Conservation (phyloP, 1,139 yeast species). For the Geotrichum citri-aurantii region DNA sequence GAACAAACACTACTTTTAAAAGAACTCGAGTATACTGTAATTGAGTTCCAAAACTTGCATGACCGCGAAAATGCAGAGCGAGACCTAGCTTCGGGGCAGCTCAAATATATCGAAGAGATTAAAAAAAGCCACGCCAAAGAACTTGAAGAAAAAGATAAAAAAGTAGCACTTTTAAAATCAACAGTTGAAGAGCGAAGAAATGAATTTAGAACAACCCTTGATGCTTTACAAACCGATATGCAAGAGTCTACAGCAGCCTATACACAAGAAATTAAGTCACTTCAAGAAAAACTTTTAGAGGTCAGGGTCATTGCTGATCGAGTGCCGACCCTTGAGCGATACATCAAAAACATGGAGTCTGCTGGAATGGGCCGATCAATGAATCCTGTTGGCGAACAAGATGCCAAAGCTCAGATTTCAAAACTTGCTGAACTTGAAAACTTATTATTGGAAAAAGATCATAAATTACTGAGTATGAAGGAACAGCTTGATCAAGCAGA, state of each 20-base stretch:
- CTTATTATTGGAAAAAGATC: conserved; percentile 31
- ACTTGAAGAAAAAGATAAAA: conserved; percentile 28
- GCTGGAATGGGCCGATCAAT: not conserved
- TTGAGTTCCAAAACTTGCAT: conserved; percentile 29
- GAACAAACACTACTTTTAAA: conserved; percentile 28
- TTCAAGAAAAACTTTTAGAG: conserved; percentile 26
- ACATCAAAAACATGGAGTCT: conserved; percentile 26
- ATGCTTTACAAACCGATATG: conserved; percentile 31
- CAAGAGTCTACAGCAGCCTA: conserved; percentile 28
- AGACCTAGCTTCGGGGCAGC: conserved; percentile 1
- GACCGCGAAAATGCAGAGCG: conserved; percentile 9
- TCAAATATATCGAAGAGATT: conserved; percentile 7
- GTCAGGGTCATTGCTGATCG: conserved; percentile 24
- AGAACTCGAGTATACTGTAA: conserved; percentile 30
- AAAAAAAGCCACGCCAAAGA: conserved; percentile 10
- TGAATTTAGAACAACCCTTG: conserved; percentile 33
- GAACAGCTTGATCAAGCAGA: conserved; percentile 28
- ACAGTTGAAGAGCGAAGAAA: conserved; percentile 32
- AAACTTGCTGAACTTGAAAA: conserved; percentile 34
- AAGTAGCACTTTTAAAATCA: conserved; percentile 26
- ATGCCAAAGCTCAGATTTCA: conserved; percentile 27
- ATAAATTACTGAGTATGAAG: conserved; percentile 28
- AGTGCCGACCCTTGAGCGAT: conserved; percentile 25
- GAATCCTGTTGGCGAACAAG: conserved; percentile 26
- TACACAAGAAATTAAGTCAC: conserved; percentile 26